These are phyloP conservation scores for Leishmania lainsoni DNA, from an alignment of 208 protist species.

Conservation along the genomic window DNA sequence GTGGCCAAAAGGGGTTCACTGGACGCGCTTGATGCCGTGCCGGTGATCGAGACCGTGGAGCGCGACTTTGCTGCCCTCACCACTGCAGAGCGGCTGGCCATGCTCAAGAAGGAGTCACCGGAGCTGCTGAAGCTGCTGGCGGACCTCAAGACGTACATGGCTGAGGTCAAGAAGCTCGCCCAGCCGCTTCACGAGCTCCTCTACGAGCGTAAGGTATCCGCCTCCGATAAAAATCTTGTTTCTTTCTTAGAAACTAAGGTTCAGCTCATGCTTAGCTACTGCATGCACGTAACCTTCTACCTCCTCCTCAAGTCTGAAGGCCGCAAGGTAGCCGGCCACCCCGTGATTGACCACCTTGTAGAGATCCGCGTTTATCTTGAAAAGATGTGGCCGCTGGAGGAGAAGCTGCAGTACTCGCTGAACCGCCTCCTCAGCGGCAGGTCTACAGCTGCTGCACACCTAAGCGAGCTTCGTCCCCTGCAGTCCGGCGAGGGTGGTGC, in stretches of 20 bases:
- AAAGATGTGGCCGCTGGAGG: conserved; percentile 95
- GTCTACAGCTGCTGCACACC: conserved; percentile 57
- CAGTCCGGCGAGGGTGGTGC: conserved; percentile 34
- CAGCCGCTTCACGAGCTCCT: conserved; percentile 86
- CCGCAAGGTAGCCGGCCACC: conserved; percentile 91
- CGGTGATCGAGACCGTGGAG: conserved; percentile 88
- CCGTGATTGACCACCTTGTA: conserved; percentile 94
- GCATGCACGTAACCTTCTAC: conserved; percentile 95
- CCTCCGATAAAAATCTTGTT: conserved; percentile 77
- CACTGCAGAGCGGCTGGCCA: conserved; percentile 80
- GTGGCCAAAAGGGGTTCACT: conserved; percentile 30
- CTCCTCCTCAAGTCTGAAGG: conserved; percentile 93
- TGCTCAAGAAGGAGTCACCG: conserved; percentile 91
- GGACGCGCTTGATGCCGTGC: conserved; percentile 46
- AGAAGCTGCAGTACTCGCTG: conserved; percentile 96
- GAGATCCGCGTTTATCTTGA: conserved; percentile 94
- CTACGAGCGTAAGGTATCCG: conserved; percentile 73
- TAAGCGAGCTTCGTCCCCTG: conserved; percentile 74
- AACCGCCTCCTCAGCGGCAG: conserved; percentile 93
- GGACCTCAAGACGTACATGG: conserved; percentile 84
- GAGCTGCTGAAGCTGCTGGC: conserved; percentile 91
- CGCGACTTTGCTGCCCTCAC: conserved; percentile 88
- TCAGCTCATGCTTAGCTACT: conserved; percentile 95
- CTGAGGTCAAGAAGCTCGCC: conserved; percentile 84
- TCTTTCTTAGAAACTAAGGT: conserved; percentile 91